phyloP scores from a whole-genome alignment of 495 filamentous ascomycete species.

The Penicillium turbatum region DNA sequence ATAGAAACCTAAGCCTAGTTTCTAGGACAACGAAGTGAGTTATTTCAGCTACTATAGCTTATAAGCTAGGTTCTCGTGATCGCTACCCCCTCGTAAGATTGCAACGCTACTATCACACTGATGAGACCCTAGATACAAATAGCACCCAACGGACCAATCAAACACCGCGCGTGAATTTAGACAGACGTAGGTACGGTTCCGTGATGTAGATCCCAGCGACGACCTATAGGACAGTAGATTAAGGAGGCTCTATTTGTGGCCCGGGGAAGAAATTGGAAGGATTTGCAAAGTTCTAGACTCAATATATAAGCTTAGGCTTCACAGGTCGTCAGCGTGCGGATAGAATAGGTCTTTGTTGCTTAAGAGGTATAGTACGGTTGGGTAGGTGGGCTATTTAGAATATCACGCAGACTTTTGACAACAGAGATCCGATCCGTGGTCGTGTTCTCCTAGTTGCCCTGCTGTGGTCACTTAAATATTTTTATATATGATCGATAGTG shows the following conservation, averaged over 20 bases:
- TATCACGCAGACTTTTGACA: not conserved
- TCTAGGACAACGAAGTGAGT: not conserved
- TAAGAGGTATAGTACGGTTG: slow-evolving; percentile 1
- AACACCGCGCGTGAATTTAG: no score
- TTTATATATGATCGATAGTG: slow-evolving; percentile 44
- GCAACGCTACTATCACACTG: not conserved
- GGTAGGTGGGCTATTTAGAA: not conserved
- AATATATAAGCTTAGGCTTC: not conserved
- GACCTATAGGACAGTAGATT: not conserved
- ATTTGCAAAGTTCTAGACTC: not conserved
- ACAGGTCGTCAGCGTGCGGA: not conserved
- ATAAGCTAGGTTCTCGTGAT: not conserved
- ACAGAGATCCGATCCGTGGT: not conserved
- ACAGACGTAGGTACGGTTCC: no score
- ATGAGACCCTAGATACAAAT: no score
- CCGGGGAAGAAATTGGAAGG: not conserved
- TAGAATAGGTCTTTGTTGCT: not conserved
- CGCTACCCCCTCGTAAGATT: not conserved
- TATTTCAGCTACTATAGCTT: not conserved
- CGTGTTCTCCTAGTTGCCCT: slow-evolving; percentile 30
- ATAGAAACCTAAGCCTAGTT: not conserved
- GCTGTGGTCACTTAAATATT: slow-evolving; percentile 46
- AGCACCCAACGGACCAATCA: no score
- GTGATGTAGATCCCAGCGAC: no score
- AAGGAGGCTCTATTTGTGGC: slow-evolving; percentile 3